Evolutionary conservation across 106 monocot species (phyloP), one percentile per base, ranked within the genome.

Genomic region (Apostasia shenzhenica): DNA sequence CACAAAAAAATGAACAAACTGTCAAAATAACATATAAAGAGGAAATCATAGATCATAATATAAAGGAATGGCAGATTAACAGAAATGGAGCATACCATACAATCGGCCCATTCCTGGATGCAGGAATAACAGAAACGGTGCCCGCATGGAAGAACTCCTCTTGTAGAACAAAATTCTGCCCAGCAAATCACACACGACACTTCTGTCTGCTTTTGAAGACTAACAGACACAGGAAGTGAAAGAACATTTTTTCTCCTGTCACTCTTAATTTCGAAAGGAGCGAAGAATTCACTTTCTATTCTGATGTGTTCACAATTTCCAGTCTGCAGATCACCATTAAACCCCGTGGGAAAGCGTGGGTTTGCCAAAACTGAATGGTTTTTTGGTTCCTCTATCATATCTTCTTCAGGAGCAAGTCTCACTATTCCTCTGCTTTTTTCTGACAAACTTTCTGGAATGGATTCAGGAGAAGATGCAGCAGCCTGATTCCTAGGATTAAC

Each of bases 171-270:
- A 74, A 86, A 95, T 2, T 86, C 84, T 71, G 91, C 92, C 80
- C 81, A 95, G 62, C 95, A 95, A 77, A 95, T 95, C 5, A 89
- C 95, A 73, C 95, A 95, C 8, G 95, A 91, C 12, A 92, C 54
- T 55, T 81, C 82, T 38, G 66, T 58, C 55, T 78, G 73, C 66
- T 59, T 68, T 11, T 77, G 70, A 45, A 60, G 5, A 69, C 40
- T 44, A 72, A 39, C 54, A 46, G 50, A 2, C 69, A 67, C 61
- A 61, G 62, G 47, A 13, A 54, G 4, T 14, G 70, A 47, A 70
- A 73, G 61, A 46, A 6, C 59, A 44, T 67, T 67, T 43, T 75
- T 59, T 8, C 54, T 66, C 72, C 75, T 42, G 54, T 46, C 67
- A 66, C 78, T 68, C 14, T 73, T 48, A 55, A 52, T 57, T 5